These are phyloP conservation scores for Vararia minispora DNA, from an alignment of 768 basidiomycete genomes.

Conservation along the genomic window DNA sequence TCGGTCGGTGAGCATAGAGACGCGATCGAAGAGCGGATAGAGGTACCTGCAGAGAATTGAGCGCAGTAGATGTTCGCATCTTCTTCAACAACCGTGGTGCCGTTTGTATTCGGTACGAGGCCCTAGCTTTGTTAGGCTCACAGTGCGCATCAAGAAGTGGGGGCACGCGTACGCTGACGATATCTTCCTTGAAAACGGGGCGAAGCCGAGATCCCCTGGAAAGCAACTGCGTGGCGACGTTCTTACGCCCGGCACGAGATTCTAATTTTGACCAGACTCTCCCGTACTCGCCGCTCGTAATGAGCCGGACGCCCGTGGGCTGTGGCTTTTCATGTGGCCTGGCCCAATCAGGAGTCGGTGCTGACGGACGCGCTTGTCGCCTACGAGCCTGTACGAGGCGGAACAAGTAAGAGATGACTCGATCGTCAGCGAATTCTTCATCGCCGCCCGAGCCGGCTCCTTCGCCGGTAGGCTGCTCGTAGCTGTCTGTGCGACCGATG, in stretches of 20 bases:
- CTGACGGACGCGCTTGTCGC: too few relatives aligned
- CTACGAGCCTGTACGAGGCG: too few relatives aligned
- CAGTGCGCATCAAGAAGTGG: background rate
- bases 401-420: too few relatives aligned
- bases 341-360: too few relatives aligned
- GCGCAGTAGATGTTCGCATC: constrained; percentile 72
- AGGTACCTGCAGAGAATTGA: constrained; percentile 65
- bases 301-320: constrained; percentile 48
- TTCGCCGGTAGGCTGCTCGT: too few relatives aligned
- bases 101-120: constrained; percentile 68
- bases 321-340: constrained; percentile 59
- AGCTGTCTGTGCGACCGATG: too few relatives aligned
- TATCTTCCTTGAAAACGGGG: constrained; percentile 36
- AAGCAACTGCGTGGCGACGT: constrained; percentile 37
- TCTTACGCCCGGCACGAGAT: constrained; percentile 29
- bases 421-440: too few relatives aligned
- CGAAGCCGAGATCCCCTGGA: constrained; percentile 22
- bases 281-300: constrained; percentile 76
- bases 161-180: constrained; percentile 35
- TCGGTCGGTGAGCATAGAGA: too few relatives aligned
- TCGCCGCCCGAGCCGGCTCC: too few relatives aligned
- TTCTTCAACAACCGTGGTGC: constrained; percentile 69
- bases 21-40: background rate
- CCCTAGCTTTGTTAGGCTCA: constrained; percentile 29
- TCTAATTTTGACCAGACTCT: constrained; percentile 40